phyloP scores from a whole-genome alignment of 495 filamentous ascomycete genomes.

The Penicillium bovifimosum region DNA sequence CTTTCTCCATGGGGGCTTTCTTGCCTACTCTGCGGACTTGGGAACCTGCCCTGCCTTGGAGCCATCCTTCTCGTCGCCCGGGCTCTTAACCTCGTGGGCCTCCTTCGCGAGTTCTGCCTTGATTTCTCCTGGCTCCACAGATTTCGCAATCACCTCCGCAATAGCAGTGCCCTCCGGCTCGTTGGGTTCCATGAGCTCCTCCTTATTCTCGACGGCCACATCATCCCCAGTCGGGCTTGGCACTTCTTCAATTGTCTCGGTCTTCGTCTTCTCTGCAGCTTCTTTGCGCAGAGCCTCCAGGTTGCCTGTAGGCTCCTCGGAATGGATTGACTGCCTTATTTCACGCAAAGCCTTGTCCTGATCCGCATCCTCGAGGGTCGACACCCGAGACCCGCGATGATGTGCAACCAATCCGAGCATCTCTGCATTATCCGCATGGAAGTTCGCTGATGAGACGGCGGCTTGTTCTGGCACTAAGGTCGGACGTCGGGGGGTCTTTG shows the following conservation, averaged over 20 bases:
- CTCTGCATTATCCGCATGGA: constrained; percentile 40
- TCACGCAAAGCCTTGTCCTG: constrained; percentile 35
- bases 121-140: constrained; percentile 1
- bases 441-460: constrained; percentile 40
- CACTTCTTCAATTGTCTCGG: constrained; percentile 22
- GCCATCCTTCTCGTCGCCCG: constrained; percentile 11
- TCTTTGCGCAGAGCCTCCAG: constrained; percentile 28
- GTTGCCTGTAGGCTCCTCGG: constrained; percentile 11
- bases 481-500: constrained; percentile 28
- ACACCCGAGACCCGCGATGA: constrained; percentile 42
- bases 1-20: neutral
- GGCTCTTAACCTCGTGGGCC: constrained; percentile 1
- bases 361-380: constrained; percentile 31
- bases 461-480: constrained; percentile 37
- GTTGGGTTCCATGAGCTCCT: constrained; percentile 8
- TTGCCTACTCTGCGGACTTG: constrained; percentile 12
- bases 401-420: constrained; percentile 36
- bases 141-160: constrained; percentile 1
- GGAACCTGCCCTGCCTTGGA: constrained; percentile 4
- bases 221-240: constrained; percentile 3
- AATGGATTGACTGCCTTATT: constrained; percentile 36
- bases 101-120: constrained; percentile 3
- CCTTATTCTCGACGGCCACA: constrained; percentile 4
- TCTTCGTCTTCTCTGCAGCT: constrained; percentile 13
- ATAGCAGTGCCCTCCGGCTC: constrained; percentile 7